Evolutionary conservation across 2,329 filamentous ascomycete species (phyloP).

Genomic region (Xylariaceae sp.): DNA sequence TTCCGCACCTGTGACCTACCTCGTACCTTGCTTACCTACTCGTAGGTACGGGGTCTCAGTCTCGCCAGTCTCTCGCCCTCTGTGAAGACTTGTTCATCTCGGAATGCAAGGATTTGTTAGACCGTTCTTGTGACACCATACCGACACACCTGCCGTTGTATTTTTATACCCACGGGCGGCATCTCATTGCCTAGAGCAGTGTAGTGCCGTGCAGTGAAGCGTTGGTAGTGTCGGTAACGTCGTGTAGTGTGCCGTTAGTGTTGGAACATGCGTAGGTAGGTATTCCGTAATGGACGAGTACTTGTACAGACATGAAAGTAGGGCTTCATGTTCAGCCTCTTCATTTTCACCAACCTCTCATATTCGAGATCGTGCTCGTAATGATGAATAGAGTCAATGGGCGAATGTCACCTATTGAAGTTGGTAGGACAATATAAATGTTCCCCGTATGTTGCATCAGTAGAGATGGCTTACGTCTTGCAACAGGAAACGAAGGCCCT

Average conservation of each 20-base stretch:
- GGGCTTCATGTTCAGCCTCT: constrained; percentile 25
- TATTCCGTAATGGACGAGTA: no score
- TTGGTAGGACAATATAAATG: no score
- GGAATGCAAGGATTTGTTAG: constrained; percentile 20
- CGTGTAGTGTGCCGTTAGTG: no score
- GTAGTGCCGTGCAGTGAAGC: no score
- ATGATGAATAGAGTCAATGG: background rate
- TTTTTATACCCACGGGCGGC: no score
- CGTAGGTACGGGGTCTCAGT: background rate
- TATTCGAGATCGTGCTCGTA: background rate
- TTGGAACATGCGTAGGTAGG: no score
- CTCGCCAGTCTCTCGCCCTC: background rate
- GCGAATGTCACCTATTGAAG: background rate
- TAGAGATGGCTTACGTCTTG: constrained; percentile 1
- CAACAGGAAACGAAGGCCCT: constrained; percentile 4
- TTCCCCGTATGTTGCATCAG: no score
- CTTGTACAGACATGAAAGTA: constrained; percentile 1
- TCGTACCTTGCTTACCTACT: background rate
- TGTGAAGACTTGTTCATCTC: constrained; percentile 22
- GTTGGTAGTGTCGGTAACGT: no score
- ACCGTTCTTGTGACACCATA: constrained; percentile 25
- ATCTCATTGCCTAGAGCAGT: no score
- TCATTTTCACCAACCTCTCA: background rate
- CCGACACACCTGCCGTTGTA: constrained; percentile 6
- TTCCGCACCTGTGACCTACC: no score